Base-by-base conservation (phyloP, 2,329 filamentous ascomycete genomes). In the Pseudogymnoascus sp. region DNA sequence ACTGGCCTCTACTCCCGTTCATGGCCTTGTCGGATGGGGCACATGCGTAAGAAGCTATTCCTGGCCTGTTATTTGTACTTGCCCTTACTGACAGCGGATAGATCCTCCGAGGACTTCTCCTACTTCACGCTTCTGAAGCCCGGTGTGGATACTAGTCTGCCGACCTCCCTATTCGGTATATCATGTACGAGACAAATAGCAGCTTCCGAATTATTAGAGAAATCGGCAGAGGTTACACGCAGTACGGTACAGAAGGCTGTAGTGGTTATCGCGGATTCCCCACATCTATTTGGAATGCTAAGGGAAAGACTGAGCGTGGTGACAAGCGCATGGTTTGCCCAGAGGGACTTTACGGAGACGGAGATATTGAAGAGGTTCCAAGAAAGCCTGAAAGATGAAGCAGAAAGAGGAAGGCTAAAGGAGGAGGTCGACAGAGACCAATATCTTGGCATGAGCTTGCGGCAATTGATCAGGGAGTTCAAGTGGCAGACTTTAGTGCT, bases 211-310 rank as follows among this genome's bases (percentile, higher is more conserved):
- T 81, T 99, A 67, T 83, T 92, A 69, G 86, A 90, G 73, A 85
- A 91, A 28, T 90, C 92, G 0, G 81, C 89, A 61, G 93, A 98
- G 65, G 95, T 99, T 62, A 99, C 95, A n/a, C 85, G 95, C 67
- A 96, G 92, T 66, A 97, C 95, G 1, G 95, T 99, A 45, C 95
- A 99, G 75, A 99, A 99, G 79, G 95, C 93, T 13, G 92, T 99
- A 3, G 93, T 99, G 54, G 92, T 96, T 63, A 92, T 99, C 70
- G 92, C 91, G 63, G 91, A 97, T 76, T 92, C 86, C 67, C 95
- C 95, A 7, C 90, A 95, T 73, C 87, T 87, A 72, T 96, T 99
- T 76, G 93, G 92, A 64, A 90, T 95, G 79, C 79, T 99, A 74
- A 87, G 93, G 71, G 91, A 98, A 77, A 89, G 95, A 69, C 79